Conservation (phyloP, 1,284 basidiomycete genomes). For the Lignosus rhinocerotis region DNA sequence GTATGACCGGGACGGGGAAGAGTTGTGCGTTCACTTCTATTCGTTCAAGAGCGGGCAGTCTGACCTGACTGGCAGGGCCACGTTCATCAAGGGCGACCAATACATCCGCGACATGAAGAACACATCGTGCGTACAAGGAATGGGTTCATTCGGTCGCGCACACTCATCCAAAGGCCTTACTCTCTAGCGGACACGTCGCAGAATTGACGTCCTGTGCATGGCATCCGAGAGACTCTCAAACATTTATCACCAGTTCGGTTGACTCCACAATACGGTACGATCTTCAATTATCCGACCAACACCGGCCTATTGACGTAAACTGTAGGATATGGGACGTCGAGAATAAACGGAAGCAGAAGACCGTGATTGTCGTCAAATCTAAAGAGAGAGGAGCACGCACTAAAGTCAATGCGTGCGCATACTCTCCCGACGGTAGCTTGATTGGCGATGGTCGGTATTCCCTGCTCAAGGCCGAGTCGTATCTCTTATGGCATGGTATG, state of each 20-base stretch:
- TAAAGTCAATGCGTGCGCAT: slow-evolving; percentile 85
- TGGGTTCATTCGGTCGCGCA: slow-evolving; percentile 15
- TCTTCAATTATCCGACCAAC: background rate
- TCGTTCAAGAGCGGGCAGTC: slow-evolving; percentile 37
- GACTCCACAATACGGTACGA: slow-evolving; percentile 90
- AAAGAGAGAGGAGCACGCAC: slow-evolving; percentile 96
- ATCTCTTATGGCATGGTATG: background rate
- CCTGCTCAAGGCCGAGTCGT: background rate
- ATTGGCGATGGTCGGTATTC: slow-evolving; percentile 78
- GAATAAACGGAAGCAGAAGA: slow-evolving; percentile 87
- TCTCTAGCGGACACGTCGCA: slow-evolving; percentile 86
- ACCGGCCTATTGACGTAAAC: slow-evolving; percentile 1
- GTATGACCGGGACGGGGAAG: slow-evolving; percentile 88
- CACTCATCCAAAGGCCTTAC: slow-evolving; percentile 2
- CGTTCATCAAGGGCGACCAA: slow-evolving; percentile 93
- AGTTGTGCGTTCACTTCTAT: slow-evolving; percentile 61
- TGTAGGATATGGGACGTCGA: slow-evolving; percentile 91
- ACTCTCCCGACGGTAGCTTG: slow-evolving; percentile 81
- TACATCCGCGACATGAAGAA: slow-evolving; percentile 99
- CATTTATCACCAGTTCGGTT: slow-evolving; percentile 91
- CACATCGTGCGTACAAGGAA: slow-evolving; percentile 65
- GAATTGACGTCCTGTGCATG: slow-evolving; percentile 89
- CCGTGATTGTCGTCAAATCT: slow-evolving; percentile 93
- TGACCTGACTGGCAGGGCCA: slow-evolving; percentile 66
- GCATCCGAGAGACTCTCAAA: slow-evolving; percentile 83